phyloP scores from a whole-genome alignment of 176 grass and related monocot genomes.

The Oryza brachyantha region DNA sequence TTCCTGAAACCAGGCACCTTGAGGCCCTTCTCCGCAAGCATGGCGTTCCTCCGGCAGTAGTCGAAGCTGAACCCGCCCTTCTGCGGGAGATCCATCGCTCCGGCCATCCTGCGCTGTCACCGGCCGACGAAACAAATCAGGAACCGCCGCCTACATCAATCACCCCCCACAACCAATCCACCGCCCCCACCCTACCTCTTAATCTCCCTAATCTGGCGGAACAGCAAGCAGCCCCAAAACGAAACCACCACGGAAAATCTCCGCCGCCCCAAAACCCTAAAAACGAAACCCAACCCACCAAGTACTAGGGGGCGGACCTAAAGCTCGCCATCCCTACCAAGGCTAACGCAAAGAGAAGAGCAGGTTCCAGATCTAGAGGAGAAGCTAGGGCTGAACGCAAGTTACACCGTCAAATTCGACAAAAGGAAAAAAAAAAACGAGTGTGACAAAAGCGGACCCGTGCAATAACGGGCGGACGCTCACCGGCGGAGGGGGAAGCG shows the following conservation, averaged over 20 bases:
- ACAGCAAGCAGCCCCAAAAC: neutral
- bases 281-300: neutral
- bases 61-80: constrained; percentile 94
- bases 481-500: no score
- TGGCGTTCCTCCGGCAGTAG: constrained; percentile 65
- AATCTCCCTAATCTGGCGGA: neutral
- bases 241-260: neutral
- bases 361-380: no score
- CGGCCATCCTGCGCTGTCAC: constrained; percentile 57
- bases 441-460: no score
- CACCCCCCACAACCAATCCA: neutral
- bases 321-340: no score
- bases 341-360: neutral
- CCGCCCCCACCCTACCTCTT: neutral
- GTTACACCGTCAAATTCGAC: no score
- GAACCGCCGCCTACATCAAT: neutral
- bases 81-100: constrained; percentile 47
- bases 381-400: no score
- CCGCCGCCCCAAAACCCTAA: constrained; percentile 12
- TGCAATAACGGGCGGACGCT: no score
- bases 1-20: constrained; percentile 65
- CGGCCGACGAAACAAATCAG: neutral
- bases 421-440: no score
- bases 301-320: no score
- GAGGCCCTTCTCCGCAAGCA: constrained; percentile 62